phyloP scores from a whole-genome alignment of 108 stramenopile genomes.

The Parietichytrium sp. region DNA sequence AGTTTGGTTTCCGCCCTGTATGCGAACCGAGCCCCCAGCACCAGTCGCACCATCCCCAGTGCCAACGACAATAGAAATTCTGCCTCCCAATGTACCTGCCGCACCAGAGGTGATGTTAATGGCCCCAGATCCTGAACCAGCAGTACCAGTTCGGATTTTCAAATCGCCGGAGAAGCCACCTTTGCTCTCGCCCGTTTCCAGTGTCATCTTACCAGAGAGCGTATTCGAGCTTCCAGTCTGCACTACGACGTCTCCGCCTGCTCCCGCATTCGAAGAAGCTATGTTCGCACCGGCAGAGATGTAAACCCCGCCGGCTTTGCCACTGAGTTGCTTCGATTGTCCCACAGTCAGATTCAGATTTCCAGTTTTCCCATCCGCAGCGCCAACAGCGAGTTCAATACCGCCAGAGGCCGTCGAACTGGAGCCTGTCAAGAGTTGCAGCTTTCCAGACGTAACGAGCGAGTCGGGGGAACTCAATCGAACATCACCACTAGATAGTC shows the following conservation, averaged over 20 bases:
- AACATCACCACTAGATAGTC: too few species aligned
- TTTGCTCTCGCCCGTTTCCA: not conserved
- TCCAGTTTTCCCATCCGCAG: too few species aligned
- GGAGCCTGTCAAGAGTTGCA: too few species aligned
- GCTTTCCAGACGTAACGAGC: too few species aligned
- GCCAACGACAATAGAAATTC: not conserved
- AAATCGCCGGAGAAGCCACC: not conserved
- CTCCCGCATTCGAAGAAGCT: slow-evolving; percentile 6
- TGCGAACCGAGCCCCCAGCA: not conserved
- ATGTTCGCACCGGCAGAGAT: too few species aligned
- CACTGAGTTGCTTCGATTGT: too few species aligned
- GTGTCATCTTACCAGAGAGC: not conserved
- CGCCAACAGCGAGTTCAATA: too few species aligned
- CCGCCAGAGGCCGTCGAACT: too few species aligned
- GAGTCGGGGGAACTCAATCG: too few species aligned
- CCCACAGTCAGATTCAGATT: too few species aligned
- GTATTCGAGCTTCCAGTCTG: not conserved
- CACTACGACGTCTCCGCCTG: not conserved
- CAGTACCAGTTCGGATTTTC: not conserved
- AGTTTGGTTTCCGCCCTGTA: not conserved
- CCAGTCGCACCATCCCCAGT: not conserved
- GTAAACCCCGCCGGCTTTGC: too few species aligned
- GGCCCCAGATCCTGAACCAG: not conserved
- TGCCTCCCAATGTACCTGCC: not conserved
- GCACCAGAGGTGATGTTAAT: not conserved